phyloP scores from a whole-genome alignment of 2,329 filamentous ascomycete species.

The Juglanconis sp. region DNA sequence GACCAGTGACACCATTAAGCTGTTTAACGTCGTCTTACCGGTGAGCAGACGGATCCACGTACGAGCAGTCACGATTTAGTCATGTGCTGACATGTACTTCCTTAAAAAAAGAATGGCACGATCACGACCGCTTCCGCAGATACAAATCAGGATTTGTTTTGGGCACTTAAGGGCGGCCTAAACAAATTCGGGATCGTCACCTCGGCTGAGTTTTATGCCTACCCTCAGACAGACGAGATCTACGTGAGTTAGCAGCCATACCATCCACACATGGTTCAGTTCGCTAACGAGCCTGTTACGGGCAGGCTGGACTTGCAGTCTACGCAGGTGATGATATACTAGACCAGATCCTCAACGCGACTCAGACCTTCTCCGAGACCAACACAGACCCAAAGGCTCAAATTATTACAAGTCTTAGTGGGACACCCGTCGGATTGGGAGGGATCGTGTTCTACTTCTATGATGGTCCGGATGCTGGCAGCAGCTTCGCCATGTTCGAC shows the following conservation, averaged over 20 bases:
- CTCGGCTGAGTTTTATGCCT: constrained; percentile 22
- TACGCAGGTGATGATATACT: constrained; percentile 16
- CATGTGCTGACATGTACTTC: neutral
- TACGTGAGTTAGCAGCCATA: constrained; percentile 14
- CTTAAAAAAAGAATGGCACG: constrained; percentile 22
- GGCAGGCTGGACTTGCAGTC: neutral
- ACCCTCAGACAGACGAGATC: constrained; percentile 20
- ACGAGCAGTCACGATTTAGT: neutral
- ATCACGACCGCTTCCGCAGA: constrained; percentile 20
- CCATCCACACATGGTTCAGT: neutral
- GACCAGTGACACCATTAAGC: constrained; percentile 24
- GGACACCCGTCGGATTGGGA: neutral
- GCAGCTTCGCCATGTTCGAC: constrained; percentile 24
- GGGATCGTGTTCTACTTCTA: constrained; percentile 26
- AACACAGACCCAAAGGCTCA: constrained; percentile 27
- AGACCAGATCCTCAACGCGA: constrained; percentile 25
- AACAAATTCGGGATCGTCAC: constrained; percentile 27
- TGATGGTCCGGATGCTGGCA: constrained; percentile 26
- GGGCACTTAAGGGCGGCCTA: constrained; percentile 25
- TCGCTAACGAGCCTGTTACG: neutral
- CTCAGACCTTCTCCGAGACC: constrained; percentile 21
- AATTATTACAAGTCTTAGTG: constrained; percentile 27
- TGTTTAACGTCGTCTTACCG: constrained; percentile 24
- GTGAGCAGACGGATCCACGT: constrained; percentile 10
- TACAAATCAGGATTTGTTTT: constrained; percentile 23